Conservation (phyloP, 768 basidiomycete species). For the Pleurotus salmoneostramineus region DNA sequence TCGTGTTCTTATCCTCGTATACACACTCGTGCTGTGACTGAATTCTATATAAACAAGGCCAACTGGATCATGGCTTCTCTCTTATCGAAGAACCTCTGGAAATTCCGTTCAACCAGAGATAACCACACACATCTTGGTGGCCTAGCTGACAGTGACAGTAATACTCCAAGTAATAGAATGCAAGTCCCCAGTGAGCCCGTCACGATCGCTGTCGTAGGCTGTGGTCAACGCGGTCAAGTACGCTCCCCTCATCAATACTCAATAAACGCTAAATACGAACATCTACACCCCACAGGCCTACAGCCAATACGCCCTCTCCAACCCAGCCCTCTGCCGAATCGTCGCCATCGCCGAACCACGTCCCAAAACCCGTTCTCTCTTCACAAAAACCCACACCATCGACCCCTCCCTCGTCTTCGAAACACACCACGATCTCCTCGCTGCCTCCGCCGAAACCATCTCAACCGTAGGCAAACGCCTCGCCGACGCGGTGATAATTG, state of each 20-base stretch:
- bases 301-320: constrained; percentile 52
- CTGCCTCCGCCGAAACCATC: constrained; percentile 65
- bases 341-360: constrained; percentile 87
- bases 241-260: constrained; percentile 2
- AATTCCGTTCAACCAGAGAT: constrained; percentile 8
- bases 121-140: too few species aligned
- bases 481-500: constrained; percentile 78
- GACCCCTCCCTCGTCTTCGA: constrained; percentile 68
- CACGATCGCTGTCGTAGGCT: constrained; percentile 76
- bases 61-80: constrained; percentile 3
- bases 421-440: constrained; percentile 67
- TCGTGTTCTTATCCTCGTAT: too few species aligned
- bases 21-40: too few species aligned
- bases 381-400: constrained; percentile 54
- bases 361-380: constrained; percentile 53
- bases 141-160: background rate
- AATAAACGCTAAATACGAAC: background rate
- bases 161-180: background rate
- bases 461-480: constrained; percentile 62
- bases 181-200: constrained; percentile 33
- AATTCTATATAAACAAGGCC: background rate
- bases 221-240: constrained; percentile 81
- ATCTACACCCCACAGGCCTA: constrained; percentile 45
- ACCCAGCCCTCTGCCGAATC: constrained; percentile 66
- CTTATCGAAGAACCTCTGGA: constrained; percentile 9